These are phyloP conservation scores for Phytomonas serpens DNA, from an alignment of 208 protist genomes.

Conservation along the genomic window DNA sequence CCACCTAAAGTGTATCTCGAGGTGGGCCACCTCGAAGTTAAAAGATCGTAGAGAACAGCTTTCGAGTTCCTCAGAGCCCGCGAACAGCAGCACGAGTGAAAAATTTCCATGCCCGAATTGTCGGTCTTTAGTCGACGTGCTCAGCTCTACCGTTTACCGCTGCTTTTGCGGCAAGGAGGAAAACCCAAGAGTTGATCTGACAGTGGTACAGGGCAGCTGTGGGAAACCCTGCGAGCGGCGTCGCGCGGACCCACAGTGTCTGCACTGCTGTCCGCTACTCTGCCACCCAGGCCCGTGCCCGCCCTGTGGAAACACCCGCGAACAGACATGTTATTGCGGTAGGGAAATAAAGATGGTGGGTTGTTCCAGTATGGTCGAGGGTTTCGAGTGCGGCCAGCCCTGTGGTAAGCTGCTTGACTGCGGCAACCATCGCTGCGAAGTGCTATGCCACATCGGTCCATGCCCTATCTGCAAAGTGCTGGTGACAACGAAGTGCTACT, in stretches of 20 bases:
- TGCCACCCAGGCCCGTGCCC: conserved; percentile 82
- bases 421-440: conserved; percentile 69
- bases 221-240: conserved; percentile 54
- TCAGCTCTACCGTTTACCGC: conserved; percentile 22
- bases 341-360: conserved; percentile 50
- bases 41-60: conserved; percentile 40
- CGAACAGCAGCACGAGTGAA: conserved; percentile 11
- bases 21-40: conserved; percentile 39
- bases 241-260: conserved; percentile 41
- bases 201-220: conserved; percentile 75
- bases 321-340: conserved; percentile 77
- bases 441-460: conserved; percentile 76
- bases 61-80: neutral
- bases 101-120: conserved; percentile 74
- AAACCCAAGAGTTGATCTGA: conserved; percentile 38
- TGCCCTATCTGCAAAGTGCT: conserved; percentile 76
- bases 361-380: conserved; percentile 59
- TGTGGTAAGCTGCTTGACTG: conserved; percentile 73
- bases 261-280: conserved; percentile 62
- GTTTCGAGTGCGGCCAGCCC: conserved; percentile 63
- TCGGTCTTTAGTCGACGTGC: conserved; percentile 22
- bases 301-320: conserved; percentile 46
- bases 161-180: conserved; percentile 76
- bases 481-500: conserved; percentile 74
- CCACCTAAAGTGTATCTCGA: conserved; percentile 57